Percentiles rank a stretch among this genome's conserved stretches.
Evolutionary conservation across 1,284 basidiomycete species (phyloP).

Genomic region (Sparassis latifolia): DNA sequence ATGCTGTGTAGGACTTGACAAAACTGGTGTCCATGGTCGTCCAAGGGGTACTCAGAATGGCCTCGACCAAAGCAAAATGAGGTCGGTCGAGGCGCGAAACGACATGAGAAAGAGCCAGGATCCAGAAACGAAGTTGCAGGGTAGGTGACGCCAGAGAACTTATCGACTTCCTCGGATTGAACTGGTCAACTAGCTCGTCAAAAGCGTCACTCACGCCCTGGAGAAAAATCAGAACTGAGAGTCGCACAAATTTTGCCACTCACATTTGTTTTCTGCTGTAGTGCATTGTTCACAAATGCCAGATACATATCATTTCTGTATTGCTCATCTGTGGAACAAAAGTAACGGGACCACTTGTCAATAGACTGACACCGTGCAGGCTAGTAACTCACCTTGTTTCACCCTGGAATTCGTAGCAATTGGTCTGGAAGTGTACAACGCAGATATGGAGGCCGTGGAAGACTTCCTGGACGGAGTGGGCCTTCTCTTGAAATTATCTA

Average conservation of each 20-base stretch:
- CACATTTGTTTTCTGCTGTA: constrained; percentile 70
- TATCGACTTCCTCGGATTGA: constrained; percentile 44
- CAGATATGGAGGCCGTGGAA: constrained; percentile 21
- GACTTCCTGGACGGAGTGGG: constrained; percentile 27
- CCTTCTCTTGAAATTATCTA: constrained; percentile 39
- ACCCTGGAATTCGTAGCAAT: constrained; percentile 73
- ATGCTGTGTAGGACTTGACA: constrained; percentile 81
- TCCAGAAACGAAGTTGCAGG: constrained; percentile 64
- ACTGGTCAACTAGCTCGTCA: constrained; percentile 67
- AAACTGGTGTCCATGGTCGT: constrained; percentile 79
- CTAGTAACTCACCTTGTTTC: constrained; percentile 37
- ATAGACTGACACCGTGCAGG: background rate
- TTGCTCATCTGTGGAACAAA: constrained; percentile 44
- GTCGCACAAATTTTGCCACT: constrained; percentile 14
- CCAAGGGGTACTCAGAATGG: constrained; percentile 89
- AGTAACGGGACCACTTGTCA: background rate
- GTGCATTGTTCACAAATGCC: constrained; percentile 76
- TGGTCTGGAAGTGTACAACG: constrained; percentile 42
- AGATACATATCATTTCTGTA: constrained; percentile 80
- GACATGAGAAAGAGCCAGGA: constrained; percentile 71
- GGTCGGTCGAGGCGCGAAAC: constrained; percentile 76
- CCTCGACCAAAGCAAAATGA: constrained; percentile 83
- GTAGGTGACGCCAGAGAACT: constrained; percentile 35
- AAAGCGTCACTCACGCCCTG: constrained; percentile 64
- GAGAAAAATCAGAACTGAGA: background rate